Percentiles rank a stretch among this genome's conserved stretches.
phyloP scores from a whole-genome alignment of 305 asterid genomes.

The Fraxinus sp. region DNA sequence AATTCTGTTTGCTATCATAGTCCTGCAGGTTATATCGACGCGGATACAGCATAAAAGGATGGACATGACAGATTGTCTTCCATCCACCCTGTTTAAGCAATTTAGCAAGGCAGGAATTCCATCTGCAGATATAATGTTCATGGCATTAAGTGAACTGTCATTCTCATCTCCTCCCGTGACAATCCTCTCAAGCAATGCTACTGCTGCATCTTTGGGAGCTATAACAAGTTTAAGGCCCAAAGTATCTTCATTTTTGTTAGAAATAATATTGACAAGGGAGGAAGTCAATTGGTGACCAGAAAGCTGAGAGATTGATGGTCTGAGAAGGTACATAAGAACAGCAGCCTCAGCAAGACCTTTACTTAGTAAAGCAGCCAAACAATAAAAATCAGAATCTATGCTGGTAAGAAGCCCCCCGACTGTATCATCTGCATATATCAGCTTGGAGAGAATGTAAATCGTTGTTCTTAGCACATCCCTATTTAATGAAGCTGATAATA shows the following conservation, averaged over 20 bases:
- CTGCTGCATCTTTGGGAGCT: constrained; percentile 74
- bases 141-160: constrained; percentile 37
- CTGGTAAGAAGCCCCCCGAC: constrained; percentile 54
- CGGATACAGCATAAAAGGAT: constrained; percentile 63
- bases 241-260: constrained; percentile 48
- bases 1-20: constrained; percentile 50
- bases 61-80: constrained; percentile 45
- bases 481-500: constrained; percentile 63
- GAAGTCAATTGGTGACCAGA: constrained; percentile 49
- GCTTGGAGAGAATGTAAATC: constrained; percentile 57
- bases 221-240: constrained; percentile 40
- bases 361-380: constrained; percentile 60
- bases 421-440: constrained; percentile 52
- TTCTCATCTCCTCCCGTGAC: constrained; percentile 66
- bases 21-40: constrained; percentile 56
- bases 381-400: constrained; percentile 68
- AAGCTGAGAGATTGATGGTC: constrained; percentile 64
- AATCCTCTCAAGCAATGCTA: constrained; percentile 62
- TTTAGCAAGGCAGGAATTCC: constrained; percentile 59
- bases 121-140: constrained; percentile 45
- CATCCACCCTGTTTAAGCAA: constrained; percentile 54
- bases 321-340: constrained; percentile 50
- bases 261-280: constrained; percentile 46
- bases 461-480: constrained; percentile 66
- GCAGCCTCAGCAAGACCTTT: constrained; percentile 77